Conservation (phyloP, 148 eudicot species). For the Fallopia convolvulus region DNA sequence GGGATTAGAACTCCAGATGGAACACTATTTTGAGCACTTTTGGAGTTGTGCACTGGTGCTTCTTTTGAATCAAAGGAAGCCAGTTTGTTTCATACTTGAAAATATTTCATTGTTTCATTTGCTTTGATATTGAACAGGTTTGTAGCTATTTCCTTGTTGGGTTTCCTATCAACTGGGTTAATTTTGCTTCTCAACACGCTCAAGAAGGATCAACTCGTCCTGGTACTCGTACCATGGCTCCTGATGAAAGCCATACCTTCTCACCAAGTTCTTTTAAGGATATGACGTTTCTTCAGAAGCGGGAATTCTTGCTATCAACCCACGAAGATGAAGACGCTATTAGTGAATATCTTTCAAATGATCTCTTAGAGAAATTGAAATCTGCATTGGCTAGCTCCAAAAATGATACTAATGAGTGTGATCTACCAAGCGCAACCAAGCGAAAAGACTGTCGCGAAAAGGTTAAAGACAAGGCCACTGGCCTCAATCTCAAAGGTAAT, state of each 20-base stretch:
- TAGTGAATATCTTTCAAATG: not conserved
- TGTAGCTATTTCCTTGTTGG: conserved; percentile 2
- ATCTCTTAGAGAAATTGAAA: not conserved
- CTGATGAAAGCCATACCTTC: not conserved
- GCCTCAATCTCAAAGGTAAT: not conserved
- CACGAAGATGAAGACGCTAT: not conserved
- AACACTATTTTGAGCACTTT: not conserved
- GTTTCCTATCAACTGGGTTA: conserved; percentile 6
- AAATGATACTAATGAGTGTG: not conserved
- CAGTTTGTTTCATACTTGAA: not conserved
- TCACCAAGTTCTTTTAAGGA: not conserved
- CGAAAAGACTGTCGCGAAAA: not conserved
- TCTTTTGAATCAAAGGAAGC: not conserved
- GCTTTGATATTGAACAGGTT: not conserved
- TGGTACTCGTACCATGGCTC: not conserved
- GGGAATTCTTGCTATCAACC: not conserved
- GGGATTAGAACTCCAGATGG: not conserved
- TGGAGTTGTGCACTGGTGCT: not conserved
- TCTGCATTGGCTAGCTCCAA: not conserved
- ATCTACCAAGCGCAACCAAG: not conserved
- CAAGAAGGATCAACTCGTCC: not conserved
- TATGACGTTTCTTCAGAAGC: not conserved
- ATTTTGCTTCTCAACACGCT: not conserved
- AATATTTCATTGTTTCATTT: not conserved
- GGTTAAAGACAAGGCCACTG: not conserved